Base-by-base conservation (phyloP, 108 stramenopile species). In the Stephanodiscus triporus region DNA sequence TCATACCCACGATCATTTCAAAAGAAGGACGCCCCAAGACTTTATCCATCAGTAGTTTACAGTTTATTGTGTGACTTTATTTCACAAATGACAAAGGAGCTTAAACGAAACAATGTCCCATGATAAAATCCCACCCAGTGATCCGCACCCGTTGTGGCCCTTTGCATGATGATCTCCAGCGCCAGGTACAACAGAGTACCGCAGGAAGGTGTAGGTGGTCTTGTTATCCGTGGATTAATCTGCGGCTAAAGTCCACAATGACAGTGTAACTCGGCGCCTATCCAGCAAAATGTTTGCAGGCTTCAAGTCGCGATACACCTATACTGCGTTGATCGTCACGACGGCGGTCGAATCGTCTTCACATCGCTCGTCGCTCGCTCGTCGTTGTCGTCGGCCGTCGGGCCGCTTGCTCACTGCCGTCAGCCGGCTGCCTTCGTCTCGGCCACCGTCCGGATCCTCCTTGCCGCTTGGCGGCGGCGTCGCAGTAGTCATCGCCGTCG, bases 181-280 rank as follows among this genome's bases (percentile, higher is more conserved):
- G 98, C 96, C 30, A 98, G 78, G 76, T 98, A 98, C 65, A 96
- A 94, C 1, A 97, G 98, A 16, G 98, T 98, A 53, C 98, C 98
- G 69, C 96, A 96, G 24, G n/a, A 98, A 82, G 5, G 98, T 98
- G 64, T 86, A 96, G 11, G 96, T 97, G 11, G 96, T 97, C 76
- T 94, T 96, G 10, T 45, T 45, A 57, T 86, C 81, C 23, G 72
- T 75, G n/a, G 20, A 97, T 86, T 10, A 92, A 61, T 69, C 97
- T 98, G 43, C 90, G 87, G 9, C 98, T 97, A 64, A 97, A 84
- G 86, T 98, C 98, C 9, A 96, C 84, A 66, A 97, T 85, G 36
- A 91, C 91, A 49, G 92, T 86, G 77, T 96, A 97, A 9, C 98
- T n/a, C 98, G 10, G 86, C 76, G 30, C n/a, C 66, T 79, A 77